Conservation (phyloP, 1,139 yeast genomes). For the Magnusiomyces magnusii region DNA sequence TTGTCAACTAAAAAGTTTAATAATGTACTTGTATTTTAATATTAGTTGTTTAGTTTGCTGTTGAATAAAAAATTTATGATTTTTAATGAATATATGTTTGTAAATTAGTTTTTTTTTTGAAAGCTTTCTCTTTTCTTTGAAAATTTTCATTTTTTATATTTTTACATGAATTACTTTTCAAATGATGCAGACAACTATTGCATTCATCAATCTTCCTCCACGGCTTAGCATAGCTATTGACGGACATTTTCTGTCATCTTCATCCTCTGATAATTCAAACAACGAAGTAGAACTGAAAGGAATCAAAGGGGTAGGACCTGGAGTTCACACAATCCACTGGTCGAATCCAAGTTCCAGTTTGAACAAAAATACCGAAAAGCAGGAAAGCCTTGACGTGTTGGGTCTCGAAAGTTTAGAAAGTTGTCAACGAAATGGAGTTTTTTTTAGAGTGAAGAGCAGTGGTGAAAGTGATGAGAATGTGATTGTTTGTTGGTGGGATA, state of each 20-base stretch:
- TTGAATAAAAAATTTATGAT: background rate
- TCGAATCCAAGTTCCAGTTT: background rate
- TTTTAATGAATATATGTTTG: background rate
- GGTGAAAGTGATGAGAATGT: background rate
- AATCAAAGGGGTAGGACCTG: background rate
- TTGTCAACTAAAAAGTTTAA: constrained; percentile 64
- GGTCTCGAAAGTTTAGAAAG: background rate
- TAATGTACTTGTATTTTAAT: background rate
- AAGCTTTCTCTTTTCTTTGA: background rate
- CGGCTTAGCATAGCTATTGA: background rate
- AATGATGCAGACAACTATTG: background rate
- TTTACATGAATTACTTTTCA: background rate
- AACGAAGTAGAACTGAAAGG: background rate
- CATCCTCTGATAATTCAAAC: background rate
- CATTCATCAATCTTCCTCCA: background rate
- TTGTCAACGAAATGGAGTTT: background rate
- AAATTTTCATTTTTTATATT: background rate
- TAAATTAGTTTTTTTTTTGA: background rate
- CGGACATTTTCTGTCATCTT: background rate
- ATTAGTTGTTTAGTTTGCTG: background rate
- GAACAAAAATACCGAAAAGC: too few species aligned
- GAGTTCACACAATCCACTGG: constrained; percentile 3
- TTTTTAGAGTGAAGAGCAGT: background rate
- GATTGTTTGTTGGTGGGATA: constrained; percentile 4
- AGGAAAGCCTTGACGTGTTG: background rate